phyloP scores from a whole-genome alignment of 176 grass and related monocot genomes.

The Alopecurus myosuroides region DNA sequence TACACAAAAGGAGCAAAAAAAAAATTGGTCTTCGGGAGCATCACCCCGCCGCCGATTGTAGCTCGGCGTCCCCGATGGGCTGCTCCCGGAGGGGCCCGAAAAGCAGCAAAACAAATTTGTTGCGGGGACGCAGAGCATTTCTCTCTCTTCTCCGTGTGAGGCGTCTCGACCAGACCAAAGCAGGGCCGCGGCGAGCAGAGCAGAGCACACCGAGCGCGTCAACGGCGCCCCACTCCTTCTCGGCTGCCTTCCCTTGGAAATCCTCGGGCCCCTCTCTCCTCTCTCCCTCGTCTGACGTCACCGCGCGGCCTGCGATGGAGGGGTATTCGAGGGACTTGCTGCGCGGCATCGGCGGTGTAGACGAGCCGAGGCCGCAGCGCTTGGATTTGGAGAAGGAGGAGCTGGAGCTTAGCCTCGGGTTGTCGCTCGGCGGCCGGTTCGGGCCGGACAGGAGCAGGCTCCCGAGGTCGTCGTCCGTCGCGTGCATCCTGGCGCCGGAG shows the following conservation, averaged over 20 bases:
- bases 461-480: too few relatives aligned
- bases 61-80: too few relatives aligned
- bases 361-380: neutral
- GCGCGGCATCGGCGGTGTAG: neutral
- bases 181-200: too few relatives aligned
- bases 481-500: too few relatives aligned
- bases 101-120: neutral
- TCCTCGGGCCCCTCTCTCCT: neutral
- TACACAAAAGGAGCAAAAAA: too few relatives aligned
- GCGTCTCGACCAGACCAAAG: neutral
- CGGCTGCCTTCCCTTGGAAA: neutral
- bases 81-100: too few relatives aligned
- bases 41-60: too few relatives aligned
- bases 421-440: slow-evolving; percentile 65
- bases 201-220: neutral
- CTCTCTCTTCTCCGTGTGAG: neutral
- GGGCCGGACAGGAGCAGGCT: slow-evolving; percentile 36
- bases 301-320: slow-evolving; percentile 21
- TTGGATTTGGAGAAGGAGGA: slow-evolving; percentile 21
- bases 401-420: slow-evolving; percentile 58
- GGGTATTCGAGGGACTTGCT: slow-evolving; percentile 26
- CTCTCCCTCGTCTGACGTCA: neutral
- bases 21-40: too few relatives aligned
- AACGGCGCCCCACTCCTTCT: slow-evolving; percentile 24
- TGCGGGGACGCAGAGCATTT: neutral